Evolutionary conservation across 192 early-diverging fungal genomes (phyloP).

Genomic region (Phlyctochytrium arcticum): DNA sequence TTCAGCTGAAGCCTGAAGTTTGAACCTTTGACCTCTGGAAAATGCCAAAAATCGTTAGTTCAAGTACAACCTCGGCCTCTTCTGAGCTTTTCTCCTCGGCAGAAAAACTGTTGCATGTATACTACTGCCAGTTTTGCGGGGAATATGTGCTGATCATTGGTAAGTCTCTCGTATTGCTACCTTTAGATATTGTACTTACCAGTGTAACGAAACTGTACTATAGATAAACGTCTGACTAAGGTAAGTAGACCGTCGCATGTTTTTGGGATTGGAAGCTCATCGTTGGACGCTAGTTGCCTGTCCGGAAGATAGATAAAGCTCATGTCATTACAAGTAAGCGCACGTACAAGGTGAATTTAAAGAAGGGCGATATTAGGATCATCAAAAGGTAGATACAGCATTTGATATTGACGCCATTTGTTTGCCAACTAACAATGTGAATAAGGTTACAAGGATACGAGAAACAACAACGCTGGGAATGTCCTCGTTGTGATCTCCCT

Average conservation of each 20-base stretch:
- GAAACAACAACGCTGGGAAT: slow-evolving; percentile 7
- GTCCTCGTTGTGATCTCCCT: slow-evolving; percentile 15
- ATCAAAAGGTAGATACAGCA: not conserved
- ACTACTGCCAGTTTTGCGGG: slow-evolving; percentile 18
- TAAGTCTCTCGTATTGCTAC: not conserved
- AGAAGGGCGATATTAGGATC: slow-evolving; percentile 1
- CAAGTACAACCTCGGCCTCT: slow-evolving; percentile 13
- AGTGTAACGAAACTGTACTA: not conserved
- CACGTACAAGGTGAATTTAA: slow-evolving; percentile 17
- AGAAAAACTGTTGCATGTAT: slow-evolving; percentile 14
- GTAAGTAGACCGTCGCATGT: not conserved
- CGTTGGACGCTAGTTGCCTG: slow-evolving; percentile 6
- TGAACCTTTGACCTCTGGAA: too few relatives aligned
- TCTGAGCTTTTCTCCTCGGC: not conserved
- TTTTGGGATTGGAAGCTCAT: too few relatives aligned
- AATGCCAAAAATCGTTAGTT: slow-evolving; percentile 21
- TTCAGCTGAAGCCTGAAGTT: too few relatives aligned
- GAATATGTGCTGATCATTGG: slow-evolving; percentile 22
- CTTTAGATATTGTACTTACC: not conserved
- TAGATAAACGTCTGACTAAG: slow-evolving; percentile 6
- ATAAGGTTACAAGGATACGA: slow-evolving; percentile 1
- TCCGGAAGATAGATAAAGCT: slow-evolving; percentile 16
- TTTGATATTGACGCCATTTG: not conserved
- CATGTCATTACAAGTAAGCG: not conserved
- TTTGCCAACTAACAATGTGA: too few relatives aligned